Evolutionary conservation across 1,139 yeast species (phyloP), one percentile per base, ranked within the genome.

Genomic region (Diutina mesorugosa): DNA sequence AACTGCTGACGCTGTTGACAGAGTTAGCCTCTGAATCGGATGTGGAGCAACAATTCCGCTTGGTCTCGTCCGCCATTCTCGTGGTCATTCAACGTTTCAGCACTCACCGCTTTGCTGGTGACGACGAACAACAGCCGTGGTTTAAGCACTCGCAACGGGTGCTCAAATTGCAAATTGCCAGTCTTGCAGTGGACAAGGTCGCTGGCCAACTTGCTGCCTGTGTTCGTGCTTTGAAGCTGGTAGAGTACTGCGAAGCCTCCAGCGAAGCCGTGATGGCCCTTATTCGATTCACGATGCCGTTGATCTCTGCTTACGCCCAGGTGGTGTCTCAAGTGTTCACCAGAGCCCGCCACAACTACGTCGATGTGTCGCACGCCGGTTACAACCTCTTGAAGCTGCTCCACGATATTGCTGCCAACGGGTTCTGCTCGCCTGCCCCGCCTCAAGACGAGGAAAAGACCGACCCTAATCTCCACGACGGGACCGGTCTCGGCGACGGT

Each of bases 401-500:
- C 51, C 72, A 78, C 59, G 77, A 78, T 8, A 71, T 95, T 51
- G 83, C 96, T 0, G 81, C 81, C n/a, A 81, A 86, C 58, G 99
- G 99, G 0, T 91, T 91, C 78, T 95, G 99, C 66, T 81, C 95
- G 3, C 99, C 99, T 32, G 86, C 87, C 64, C 84, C 87, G 26
- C 87, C 91, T 14, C 81, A 83, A 57, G 79, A 83, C 59, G 81
- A 84, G 21, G 77, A 75, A 60, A 78, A 79, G 82, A 82, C 41
- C 18, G 53, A 50, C n/a, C 45, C 41, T 55, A 83, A 87, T 63
- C 64, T 85, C 66, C 85, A 85, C 46, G 89, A 85, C 56, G 99
- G 99, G 56, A 89, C 97, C n/a, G 99, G 99, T 10, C 75, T 93
- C 48, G 99, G 99, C 55, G 98, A 93, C 67, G 99, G 98, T 28